These are phyloP conservation scores for Volvox reticuliferus DNA, from an alignment of 139 green algal species.

Conservation along the genomic window DNA sequence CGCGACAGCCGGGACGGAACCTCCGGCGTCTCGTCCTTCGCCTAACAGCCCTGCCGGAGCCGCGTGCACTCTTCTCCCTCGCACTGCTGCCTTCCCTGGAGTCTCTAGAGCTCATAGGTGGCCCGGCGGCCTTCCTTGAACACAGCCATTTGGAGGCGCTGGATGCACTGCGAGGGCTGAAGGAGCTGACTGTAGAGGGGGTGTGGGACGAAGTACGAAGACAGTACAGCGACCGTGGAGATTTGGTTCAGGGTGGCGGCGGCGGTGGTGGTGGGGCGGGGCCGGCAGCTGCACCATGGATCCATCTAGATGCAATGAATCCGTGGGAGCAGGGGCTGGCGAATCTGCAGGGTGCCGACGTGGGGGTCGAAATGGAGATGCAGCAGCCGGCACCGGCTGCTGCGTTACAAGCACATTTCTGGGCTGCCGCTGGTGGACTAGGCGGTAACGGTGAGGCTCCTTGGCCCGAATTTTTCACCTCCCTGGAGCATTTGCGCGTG, in stretches of 20 bases:
- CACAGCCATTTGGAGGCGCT: not conserved
- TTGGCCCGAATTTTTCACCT: not conserved
- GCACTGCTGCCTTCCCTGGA: conserved; percentile 23
- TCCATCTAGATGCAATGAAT: no score
- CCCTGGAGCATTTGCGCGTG: not conserved
- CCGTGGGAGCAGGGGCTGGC: no score
- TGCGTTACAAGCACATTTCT: no score
- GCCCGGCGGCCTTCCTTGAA: not conserved
- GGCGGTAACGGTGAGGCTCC: not conserved
- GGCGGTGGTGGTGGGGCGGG: not conserved
- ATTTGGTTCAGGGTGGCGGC: not conserved
- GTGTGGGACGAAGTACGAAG: not conserved
- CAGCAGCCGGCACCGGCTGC: no score
- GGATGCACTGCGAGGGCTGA: not conserved
- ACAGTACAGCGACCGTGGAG: not conserved
- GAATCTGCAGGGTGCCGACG: no score
- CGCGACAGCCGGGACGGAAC: not conserved
- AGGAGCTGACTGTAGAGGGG: not conserved
- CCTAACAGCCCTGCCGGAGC: not conserved
- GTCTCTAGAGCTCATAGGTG: not conserved
- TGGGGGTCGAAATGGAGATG: no score
- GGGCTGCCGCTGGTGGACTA: no score
- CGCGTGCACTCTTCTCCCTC: not conserved
- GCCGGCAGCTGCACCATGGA: no score
- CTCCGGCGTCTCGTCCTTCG: not conserved